A percentile compares a stretch with the other conserved stretches of the same genome.
These are phyloP conservation scores for Termitomyces sp. DNA, from an alignment of 768 basidiomycete species.

Conservation along the genomic window DNA sequence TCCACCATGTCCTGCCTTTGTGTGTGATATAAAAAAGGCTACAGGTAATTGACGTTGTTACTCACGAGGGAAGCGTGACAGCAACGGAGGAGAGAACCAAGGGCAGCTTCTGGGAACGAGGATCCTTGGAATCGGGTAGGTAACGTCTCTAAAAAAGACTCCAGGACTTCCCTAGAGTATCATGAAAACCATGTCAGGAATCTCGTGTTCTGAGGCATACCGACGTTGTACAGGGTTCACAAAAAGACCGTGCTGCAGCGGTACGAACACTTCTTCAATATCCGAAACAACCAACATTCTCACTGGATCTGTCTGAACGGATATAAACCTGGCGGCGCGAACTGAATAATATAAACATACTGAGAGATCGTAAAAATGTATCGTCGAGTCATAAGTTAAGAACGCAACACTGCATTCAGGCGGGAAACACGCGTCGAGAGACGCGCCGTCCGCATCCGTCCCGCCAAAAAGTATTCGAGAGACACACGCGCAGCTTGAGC, in stretches of 20 bases:
- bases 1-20: constrained; percentile 64
- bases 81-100: constrained; percentile 74
- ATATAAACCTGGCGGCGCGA: constrained; percentile 11
- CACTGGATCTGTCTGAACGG: constrained; percentile 41
- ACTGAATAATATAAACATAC: constrained; percentile 40
- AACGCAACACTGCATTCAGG: constrained; percentile 60
- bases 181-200: background rate
- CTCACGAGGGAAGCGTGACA: constrained; percentile 68
- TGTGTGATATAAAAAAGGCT: constrained; percentile 1
- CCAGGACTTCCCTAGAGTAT: constrained; percentile 47
- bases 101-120: constrained; percentile 48
- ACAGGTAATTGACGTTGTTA: background rate
- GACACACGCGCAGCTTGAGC: constrained; percentile 58
- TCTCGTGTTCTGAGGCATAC: constrained; percentile 33
- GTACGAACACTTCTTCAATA: constrained; percentile 89
- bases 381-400: constrained; percentile 69
- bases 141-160: constrained; percentile 58
- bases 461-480: constrained; percentile 60
- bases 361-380: constrained; percentile 88
- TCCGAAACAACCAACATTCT: constrained; percentile 82
- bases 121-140: constrained; percentile 55
- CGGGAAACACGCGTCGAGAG: constrained; percentile 46
- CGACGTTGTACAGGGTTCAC: constrained; percentile 67
- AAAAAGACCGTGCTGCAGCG: constrained; percentile 66
- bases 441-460: constrained; percentile 31